Percentiles rank a stretch among this genome's conserved stretches.
phyloP scores from a whole-genome alignment of 768 basidiomycete species.

The Amanita fuliginea region DNA sequence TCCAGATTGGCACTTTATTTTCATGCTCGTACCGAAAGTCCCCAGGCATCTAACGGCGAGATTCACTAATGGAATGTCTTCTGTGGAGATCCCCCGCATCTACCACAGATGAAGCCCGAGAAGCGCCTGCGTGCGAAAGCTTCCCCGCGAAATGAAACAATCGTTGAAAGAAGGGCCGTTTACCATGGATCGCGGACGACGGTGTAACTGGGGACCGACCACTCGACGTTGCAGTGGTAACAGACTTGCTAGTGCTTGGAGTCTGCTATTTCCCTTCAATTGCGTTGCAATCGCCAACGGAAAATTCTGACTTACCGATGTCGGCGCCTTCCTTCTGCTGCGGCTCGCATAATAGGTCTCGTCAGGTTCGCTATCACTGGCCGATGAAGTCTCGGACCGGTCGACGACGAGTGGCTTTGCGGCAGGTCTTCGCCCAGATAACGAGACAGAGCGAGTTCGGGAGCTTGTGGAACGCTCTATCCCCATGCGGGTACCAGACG shows the following conservation, averaged over 20 bases:
- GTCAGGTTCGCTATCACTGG: constrained; percentile 2
- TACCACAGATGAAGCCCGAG: constrained; percentile 22
- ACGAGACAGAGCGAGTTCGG: not conserved
- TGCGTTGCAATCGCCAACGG: constrained; percentile 5
- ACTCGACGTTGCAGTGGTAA: constrained; percentile 48
- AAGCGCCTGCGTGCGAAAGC: constrained; percentile 29
- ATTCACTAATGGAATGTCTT: constrained; percentile 37
- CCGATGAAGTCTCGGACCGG: not conserved
- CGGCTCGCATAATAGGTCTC: not conserved
- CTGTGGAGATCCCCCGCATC: constrained; percentile 30
- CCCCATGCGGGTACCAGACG: constrained; percentile 28
- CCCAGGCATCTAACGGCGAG: constrained; percentile 1
- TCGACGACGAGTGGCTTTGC: not conserved
- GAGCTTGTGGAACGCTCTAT: not conserved
- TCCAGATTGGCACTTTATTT: not conserved
- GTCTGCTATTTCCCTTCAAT: constrained; percentile 12
- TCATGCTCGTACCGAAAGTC: not conserved
- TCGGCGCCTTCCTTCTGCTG: constrained; percentile 40
- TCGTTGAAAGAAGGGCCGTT: constrained; percentile 53
- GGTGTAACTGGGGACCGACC: constrained; percentile 47
- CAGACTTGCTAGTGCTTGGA: constrained; percentile 36
- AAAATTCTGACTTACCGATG: constrained; percentile 44
- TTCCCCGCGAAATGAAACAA: constrained; percentile 42
- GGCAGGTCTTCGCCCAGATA: not conserved
- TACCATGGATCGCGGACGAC: constrained; percentile 23